phyloP scores from a whole-genome alignment of 495 filamentous ascomycete species.

The Hypoxylon lienhwacheense region DNA sequence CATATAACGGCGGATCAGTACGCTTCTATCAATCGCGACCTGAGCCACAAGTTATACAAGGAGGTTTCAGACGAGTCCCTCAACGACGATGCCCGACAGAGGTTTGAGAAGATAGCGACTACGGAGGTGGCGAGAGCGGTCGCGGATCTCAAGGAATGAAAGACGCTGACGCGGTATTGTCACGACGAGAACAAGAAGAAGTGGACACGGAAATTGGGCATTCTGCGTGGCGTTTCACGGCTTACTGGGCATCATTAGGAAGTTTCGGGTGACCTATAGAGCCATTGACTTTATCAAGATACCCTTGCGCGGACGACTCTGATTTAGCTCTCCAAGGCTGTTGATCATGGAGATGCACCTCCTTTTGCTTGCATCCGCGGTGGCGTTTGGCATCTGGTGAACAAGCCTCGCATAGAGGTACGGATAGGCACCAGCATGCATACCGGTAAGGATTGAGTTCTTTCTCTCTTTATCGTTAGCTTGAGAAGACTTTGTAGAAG shows the following conservation, averaged over 20 bases:
- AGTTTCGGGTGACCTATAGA: conserved; percentile 30
- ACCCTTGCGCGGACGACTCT: conserved; percentile 27
- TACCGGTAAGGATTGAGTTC: conserved; percentile 14
- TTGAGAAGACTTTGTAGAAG: neutral
- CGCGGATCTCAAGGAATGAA: conserved; percentile 48
- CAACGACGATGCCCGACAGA: conserved; percentile 56
- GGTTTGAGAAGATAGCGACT: conserved; percentile 69
- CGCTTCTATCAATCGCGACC: conserved; percentile 79
- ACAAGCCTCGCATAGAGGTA: conserved; percentile 8
- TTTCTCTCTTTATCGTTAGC: conserved; percentile 5
- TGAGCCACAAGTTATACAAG: conserved; percentile 85
- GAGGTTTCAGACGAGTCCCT: conserved; percentile 63
- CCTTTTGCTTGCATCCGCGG: conserved; percentile 23
- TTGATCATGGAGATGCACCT: neutral
- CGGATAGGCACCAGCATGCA: conserved; percentile 21
- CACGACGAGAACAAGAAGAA: conserved; percentile 12
- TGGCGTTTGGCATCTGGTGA: conserved; percentile 26
- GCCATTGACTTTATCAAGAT: conserved; percentile 34
- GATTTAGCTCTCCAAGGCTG: conserved; percentile 17
- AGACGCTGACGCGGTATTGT: neutral
- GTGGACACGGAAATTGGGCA: conserved; percentile 24
- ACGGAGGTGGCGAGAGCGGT: conserved; percentile 74
- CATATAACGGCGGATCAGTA: conserved; percentile 79
- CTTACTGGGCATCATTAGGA: conserved; percentile 31
- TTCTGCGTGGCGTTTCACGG: conserved; percentile 31